Evolutionary conservation across 164 flowering plant genomes (phyloP), one percentile per base, ranked within the genome.

Genomic region (Stephania cephalantha): DNA sequence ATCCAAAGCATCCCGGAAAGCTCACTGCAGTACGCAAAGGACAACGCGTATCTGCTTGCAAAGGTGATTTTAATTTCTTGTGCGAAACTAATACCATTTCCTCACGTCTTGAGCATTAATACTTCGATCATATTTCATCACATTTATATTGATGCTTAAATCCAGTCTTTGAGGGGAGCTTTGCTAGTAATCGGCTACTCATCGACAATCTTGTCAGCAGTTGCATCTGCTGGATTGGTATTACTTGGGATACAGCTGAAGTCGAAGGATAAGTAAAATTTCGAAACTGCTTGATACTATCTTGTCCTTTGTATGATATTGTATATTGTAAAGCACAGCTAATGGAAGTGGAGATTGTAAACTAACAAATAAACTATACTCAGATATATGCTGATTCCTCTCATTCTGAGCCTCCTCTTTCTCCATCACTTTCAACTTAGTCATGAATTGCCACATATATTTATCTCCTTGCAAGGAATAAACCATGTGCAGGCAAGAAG

Each of bases 151-250:
- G 15, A 61, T 44, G 46, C 78, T 46, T 15, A 15, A 64, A 74
- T 88, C 90, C 91, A 94, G 98, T 94, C 98, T 11, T 68, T 94
- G 53, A 87, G 97, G 74, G 93, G 90, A 74, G 87, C 94, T 73
- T 81, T 92, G 10, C 92, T 94, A 29, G 89, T 84, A 15, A 2
- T 88, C 11, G 84, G 80, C 82, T 94, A 92, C 68, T 79, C 91
- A 63, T 90, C 93, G 4, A 78, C 97, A 0, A 2, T 86, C 22
- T 80, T 92, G 80, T 90, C 97, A 6, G 89, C 82, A 44, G 77
- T 78, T 73, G 68, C 98, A 10, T 46, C 87, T 1, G 79, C 83
- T 6, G 98, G 95, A 70, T 93, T 94, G 68, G 10, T 90, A 77
- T 80, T 94, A 45, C 91, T 90, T 46, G 94, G 77, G 55, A 85